Evolutionary conservation across 257 asterid genomes (phyloP).

Genomic region (Solanum pinnatisectum): DNA sequence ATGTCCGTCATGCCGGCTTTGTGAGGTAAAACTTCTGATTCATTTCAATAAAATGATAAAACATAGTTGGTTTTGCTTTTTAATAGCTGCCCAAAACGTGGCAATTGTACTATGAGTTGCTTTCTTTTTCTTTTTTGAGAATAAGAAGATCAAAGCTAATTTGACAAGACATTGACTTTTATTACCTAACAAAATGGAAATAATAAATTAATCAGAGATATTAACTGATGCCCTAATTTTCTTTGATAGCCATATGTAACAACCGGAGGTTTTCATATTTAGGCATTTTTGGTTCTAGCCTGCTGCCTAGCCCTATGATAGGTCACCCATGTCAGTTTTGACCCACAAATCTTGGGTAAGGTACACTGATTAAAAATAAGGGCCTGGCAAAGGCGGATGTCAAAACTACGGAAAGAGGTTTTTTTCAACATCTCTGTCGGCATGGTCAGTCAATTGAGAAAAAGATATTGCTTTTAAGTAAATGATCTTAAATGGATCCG

Average conservation of each 20-base stretch:
- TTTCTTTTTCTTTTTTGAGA: background rate
- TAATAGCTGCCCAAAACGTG: background rate
- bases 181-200: background rate
- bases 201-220: background rate
- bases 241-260: background rate
- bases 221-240: background rate
- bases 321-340: background rate
- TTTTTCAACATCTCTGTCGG: background rate
- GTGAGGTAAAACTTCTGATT: conserved; percentile 59
- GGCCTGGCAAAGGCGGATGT: background rate
- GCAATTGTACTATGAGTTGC: background rate
- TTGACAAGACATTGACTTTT: background rate
- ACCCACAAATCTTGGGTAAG: background rate
- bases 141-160: background rate
- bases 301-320: background rate
- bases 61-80: background rate
- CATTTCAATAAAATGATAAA: conserved; percentile 1
- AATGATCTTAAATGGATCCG: background rate
- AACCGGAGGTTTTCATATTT: background rate
- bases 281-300: background rate
- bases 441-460: background rate
- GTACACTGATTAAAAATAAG: background rate
- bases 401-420: background rate
- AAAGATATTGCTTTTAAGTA: background rate
- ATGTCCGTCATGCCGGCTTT: conserved; percentile 87